phyloP scores from a whole-genome alignment of 2,329 filamentous ascomycete species.

The Talaromyces islandicus region DNA sequence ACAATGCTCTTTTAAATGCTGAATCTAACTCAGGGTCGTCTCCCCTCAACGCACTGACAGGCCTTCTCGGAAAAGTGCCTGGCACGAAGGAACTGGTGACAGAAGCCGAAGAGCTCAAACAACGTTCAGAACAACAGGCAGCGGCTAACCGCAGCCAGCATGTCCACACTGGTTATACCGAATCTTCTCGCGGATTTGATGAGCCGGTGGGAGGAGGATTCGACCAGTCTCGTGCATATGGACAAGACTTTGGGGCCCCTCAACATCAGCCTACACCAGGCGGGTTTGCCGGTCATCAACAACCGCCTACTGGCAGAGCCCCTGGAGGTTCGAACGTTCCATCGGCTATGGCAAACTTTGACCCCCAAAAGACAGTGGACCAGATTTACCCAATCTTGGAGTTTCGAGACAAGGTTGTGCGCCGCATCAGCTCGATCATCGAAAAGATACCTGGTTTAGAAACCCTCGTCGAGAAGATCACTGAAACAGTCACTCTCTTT shows the following conservation, averaged over 20 bases:
- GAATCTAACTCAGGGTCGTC: slow-evolving; percentile 44
- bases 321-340: slow-evolving; percentile 42
- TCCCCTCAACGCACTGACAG: slow-evolving; percentile 58
- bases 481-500: slow-evolving; percentile 86
- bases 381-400: slow-evolving; percentile 93
- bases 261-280: slow-evolving; percentile 26
- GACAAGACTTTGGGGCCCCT: slow-evolving; percentile 2
- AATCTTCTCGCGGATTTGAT: slow-evolving; percentile 16
- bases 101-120: slow-evolving; percentile 60
- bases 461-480: slow-evolving; percentile 84
- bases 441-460: slow-evolving; percentile 90
- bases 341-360: slow-evolving; percentile 72
- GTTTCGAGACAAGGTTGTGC: slow-evolving; percentile 91
- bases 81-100: slow-evolving; percentile 61
- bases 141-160: slow-evolving; percentile 47
- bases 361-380: slow-evolving; percentile 67
- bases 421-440: slow-evolving; percentile 75
- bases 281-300: slow-evolving; percentile 15
- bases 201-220: slow-evolving; percentile 13
- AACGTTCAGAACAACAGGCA: slow-evolving; percentile 58
- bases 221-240: slow-evolving; percentile 7
- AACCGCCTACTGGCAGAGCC: slow-evolving; percentile 23
- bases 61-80: slow-evolving; percentile 70
- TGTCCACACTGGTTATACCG: slow-evolving; percentile 17
- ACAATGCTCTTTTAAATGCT: slow-evolving; percentile 66